These are phyloP conservation scores for Pestalotiopsis sp. DNA, from an alignment of 2,329 filamentous ascomycete genomes.

Conservation along the genomic window DNA sequence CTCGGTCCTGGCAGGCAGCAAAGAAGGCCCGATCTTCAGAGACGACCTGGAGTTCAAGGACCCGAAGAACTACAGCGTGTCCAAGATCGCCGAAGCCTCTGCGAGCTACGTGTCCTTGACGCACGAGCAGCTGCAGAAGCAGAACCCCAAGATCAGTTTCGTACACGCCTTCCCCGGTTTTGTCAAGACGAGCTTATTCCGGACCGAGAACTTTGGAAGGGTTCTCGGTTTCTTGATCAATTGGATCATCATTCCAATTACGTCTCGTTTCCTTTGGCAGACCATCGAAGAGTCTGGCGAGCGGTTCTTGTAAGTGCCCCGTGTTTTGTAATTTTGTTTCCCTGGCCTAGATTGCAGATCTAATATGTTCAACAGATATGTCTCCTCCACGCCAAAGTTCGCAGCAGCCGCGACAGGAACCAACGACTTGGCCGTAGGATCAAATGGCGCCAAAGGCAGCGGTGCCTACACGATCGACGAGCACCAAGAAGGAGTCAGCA, in stretches of 20 bases:
- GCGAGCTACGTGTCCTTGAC: slow-evolving; percentile 6
- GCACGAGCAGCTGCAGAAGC: slow-evolving; percentile 2
- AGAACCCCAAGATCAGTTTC: slow-evolving; percentile 5
- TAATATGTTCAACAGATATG: neutral
- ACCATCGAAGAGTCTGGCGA: neutral
- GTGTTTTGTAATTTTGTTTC: no score
- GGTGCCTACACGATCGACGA: slow-evolving; percentile 1
- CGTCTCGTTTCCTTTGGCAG: slow-evolving; percentile 2
- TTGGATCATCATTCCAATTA: neutral
- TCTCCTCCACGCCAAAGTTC: neutral
- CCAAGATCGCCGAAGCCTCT: neutral
- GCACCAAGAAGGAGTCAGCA: neutral
- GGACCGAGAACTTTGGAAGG: neutral
- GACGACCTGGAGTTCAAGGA: slow-evolving; percentile 5
- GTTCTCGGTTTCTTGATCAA: slow-evolving; percentile 5
- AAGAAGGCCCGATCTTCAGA: neutral
- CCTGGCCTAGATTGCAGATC: no score
- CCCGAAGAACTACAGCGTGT: slow-evolving; percentile 1
- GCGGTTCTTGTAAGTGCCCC: slow-evolving; percentile 3
- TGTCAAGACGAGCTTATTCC: neutral
- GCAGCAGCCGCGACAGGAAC: neutral
- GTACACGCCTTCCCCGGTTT: slow-evolving; percentile 9
- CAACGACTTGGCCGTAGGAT: neutral
- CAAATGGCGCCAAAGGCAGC: neutral
- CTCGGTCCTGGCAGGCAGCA: neutral